These are phyloP conservation scores for Aspergillus nidulans DNA, from an alignment of 495 filamentous ascomycete genomes.

Conservation along the genomic window DNA sequence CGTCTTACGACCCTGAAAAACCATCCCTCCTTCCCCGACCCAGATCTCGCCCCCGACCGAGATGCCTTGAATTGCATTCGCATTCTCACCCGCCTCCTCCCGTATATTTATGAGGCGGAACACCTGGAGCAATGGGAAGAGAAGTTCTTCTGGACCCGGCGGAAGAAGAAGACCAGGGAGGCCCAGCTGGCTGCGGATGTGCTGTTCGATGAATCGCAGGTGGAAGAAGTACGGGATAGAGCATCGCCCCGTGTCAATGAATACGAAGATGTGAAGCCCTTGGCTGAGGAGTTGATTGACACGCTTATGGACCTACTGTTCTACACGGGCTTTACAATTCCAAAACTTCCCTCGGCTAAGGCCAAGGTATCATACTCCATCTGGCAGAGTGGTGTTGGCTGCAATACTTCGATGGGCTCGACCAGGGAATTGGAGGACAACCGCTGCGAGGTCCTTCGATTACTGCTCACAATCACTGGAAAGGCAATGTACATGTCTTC, in stretches of 20 bases:
- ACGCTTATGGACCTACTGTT: slow-evolving; percentile 87
- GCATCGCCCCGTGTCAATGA: slow-evolving; percentile 49
- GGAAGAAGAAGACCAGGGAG: slow-evolving; percentile 57
- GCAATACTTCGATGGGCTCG: slow-evolving; percentile 81
- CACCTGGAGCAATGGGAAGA: slow-evolving; percentile 84
- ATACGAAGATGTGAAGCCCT: slow-evolving; percentile 77
- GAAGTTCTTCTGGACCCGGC: slow-evolving; percentile 82
- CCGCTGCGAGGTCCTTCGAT: slow-evolving; percentile 80
- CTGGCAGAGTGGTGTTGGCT: slow-evolving; percentile 97
- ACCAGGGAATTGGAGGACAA: slow-evolving; percentile 90
- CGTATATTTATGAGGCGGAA: slow-evolving; percentile 90
- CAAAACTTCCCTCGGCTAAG: slow-evolving; percentile 58
- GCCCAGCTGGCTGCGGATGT: slow-evolving; percentile 62
- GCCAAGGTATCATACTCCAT: slow-evolving; percentile 88
- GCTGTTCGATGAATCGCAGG: slow-evolving; percentile 73
- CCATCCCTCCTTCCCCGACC: slow-evolving; percentile 85
- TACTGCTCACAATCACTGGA: slow-evolving; percentile 80
- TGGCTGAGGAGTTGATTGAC: slow-evolving; percentile 92
- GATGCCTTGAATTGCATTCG: slow-evolving; percentile 93
- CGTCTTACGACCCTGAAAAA: slow-evolving; percentile 77
- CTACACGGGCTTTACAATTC: slow-evolving; percentile 84
- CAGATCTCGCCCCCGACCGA: slow-evolving; percentile 80
- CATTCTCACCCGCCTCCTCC: slow-evolving; percentile 84
- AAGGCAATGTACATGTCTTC: slow-evolving; percentile 92
- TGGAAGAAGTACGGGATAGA: slow-evolving; percentile 43